phyloP scores from a whole-genome alignment of 2,329 filamentous ascomycete genomes.

The Biscogniauxia marginata region DNA sequence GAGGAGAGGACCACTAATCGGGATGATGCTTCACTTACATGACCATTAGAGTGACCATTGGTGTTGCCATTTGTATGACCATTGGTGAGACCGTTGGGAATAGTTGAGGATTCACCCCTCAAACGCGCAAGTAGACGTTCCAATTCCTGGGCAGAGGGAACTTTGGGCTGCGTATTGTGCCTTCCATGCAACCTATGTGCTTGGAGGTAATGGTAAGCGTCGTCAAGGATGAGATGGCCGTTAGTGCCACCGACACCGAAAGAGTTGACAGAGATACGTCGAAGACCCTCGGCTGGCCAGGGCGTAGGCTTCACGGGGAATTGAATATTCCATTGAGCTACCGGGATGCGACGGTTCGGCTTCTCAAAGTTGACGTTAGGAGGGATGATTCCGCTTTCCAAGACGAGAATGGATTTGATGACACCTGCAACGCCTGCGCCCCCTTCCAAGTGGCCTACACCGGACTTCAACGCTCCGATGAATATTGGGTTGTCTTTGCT shows the following conservation, averaged over 20 bases:
- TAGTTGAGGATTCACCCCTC: no score
- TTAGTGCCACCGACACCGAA: neutral
- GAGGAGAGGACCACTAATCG: no score
- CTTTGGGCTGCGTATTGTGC: no score
- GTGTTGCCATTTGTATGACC: no score
- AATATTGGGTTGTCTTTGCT: neutral
- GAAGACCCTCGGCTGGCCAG: neutral
- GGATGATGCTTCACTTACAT: no score
- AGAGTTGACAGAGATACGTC: neutral
- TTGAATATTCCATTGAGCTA: neutral
- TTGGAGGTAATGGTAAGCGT: neutral
- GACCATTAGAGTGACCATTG: no score
- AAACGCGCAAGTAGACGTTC: no score
- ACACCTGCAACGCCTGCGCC: neutral
- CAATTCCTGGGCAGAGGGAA: no score
- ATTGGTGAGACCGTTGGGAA: no score
- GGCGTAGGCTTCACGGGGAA: neutral
- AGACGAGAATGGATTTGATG: neutral
- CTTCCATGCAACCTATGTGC: no score
- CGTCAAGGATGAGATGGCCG: neutral
- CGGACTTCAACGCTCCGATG: neutral
- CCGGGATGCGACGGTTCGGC: no score
- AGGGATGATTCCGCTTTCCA: constrained; percentile 3
- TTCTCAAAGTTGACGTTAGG: neutral
- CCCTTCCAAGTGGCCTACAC: constrained; percentile 3